Conservation (phyloP, 495 filamentous ascomycete species). For the Coniosporium apollinis region DNA sequence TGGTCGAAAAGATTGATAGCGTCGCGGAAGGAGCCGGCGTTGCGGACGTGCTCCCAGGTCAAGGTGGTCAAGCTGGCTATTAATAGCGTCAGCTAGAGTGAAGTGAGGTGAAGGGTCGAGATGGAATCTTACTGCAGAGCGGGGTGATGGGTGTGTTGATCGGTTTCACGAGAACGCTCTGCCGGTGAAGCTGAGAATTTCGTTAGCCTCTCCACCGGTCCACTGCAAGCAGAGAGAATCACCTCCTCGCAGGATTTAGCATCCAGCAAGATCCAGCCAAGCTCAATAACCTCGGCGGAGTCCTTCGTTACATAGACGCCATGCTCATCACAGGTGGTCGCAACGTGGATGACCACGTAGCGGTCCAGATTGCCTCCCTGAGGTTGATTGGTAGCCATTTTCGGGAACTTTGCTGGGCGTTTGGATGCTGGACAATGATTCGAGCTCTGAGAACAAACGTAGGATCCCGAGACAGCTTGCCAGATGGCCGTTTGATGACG, state of each 20-base stretch:
- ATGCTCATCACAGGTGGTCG: constrained; percentile 97
- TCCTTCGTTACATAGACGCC: constrained; percentile 99
- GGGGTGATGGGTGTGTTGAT: constrained; percentile 98
- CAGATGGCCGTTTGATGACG: too few species aligned
- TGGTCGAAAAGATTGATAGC: constrained; percentile 87
- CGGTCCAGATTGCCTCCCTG: constrained; percentile 59
- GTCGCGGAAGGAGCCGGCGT: constrained; percentile 89
- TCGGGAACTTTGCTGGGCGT: too few species aligned
- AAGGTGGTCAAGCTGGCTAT: constrained; percentile 90
- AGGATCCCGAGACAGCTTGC: too few species aligned
- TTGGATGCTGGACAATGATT: too few species aligned
- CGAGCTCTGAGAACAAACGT: too few species aligned
- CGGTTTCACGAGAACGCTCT: constrained; percentile 92
- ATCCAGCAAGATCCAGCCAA: constrained; percentile 94
- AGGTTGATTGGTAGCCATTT: constrained; percentile 20
- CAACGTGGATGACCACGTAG: constrained; percentile 94
- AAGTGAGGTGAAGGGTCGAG: constrained; percentile 6
- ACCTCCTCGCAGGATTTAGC: constrained; percentile 87
- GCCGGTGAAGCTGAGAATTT: constrained; percentile 58
- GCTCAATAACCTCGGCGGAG: constrained; percentile 95
- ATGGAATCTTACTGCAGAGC: constrained; percentile 69
- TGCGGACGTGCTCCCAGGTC: constrained; percentile 97
- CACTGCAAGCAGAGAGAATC: constrained; percentile 8
- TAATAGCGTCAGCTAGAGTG: constrained; percentile 5
- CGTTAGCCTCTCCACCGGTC: not conserved